These are phyloP conservation scores for Mucor sp. DNA, from an alignment of 371 early-diverging fungal genomes.

Conservation along the genomic window DNA sequence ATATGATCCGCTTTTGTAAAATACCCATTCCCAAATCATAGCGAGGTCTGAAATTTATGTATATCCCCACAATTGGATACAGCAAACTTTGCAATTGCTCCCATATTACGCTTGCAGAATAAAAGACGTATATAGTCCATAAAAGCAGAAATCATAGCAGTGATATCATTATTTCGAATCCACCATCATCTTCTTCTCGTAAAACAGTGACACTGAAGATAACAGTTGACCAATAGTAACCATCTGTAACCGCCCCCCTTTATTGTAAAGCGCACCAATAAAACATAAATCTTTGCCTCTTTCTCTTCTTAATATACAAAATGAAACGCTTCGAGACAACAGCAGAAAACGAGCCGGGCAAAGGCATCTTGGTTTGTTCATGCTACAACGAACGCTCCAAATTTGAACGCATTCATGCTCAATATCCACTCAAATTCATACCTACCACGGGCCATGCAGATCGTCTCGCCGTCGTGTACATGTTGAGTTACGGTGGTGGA, in stretches of 20 bases:
- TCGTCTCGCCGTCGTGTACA: conserved; percentile 48
- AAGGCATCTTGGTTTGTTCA: conserved; percentile 39
- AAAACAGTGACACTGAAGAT: neutral
- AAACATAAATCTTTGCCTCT: neutral
- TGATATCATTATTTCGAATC: no score
- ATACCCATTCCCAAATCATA: neutral
- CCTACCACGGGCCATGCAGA: conserved; percentile 44
- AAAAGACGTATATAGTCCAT: no score
- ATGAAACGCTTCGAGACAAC: conserved; percentile 25
- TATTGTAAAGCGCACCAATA: neutral
- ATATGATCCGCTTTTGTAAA: neutral
- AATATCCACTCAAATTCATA: conserved; percentile 53
- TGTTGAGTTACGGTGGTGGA: conserved; percentile 81
- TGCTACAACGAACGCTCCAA: conserved; percentile 32
- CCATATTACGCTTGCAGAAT: no score
- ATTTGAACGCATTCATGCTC: conserved; percentile 48
- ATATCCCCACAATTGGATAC: neutral
- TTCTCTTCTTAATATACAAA: neutral
- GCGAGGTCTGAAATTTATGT: neutral
- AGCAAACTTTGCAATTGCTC: neutral
- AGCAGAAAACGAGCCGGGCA: conserved; percentile 36
- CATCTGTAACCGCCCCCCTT: neutral
- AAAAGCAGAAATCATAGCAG: no score
- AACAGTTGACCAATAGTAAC: neutral
- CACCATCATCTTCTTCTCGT: neutral